Percentiles rank a stretch among this genome's conserved stretches.
Evolutionary conservation across 257 asterid genomes (phyloP).

Genomic region (Solanum habrochaites): DNA sequence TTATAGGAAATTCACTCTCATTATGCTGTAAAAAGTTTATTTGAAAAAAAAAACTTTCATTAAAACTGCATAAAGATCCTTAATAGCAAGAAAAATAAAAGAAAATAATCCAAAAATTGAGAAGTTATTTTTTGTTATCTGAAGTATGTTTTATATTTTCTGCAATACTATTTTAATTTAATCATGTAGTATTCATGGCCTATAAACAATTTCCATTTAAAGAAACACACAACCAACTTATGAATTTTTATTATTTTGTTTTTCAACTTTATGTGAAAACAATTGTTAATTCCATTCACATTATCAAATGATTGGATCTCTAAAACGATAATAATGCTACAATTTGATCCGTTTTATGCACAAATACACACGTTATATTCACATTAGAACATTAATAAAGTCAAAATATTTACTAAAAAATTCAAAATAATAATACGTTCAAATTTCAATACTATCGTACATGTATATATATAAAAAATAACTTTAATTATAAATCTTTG

Average conservation of each 20-base stretch:
- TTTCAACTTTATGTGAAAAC: not conserved
- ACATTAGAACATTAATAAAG: not conserved
- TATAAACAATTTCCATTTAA: not conserved
- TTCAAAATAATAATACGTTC: no score
- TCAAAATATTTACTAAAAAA: no score
- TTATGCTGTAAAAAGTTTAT: not conserved
- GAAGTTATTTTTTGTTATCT: not conserved
- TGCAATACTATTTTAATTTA: not conserved
- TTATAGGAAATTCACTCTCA: not conserved
- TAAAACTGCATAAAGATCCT: not conserved
- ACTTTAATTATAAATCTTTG: not conserved
- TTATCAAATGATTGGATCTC: not conserved
- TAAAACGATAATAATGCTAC: not conserved
- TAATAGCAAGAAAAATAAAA: not conserved
- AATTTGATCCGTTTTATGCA: not conserved
- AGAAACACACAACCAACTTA: not conserved
- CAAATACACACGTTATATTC: not conserved
- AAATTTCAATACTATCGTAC: not conserved
- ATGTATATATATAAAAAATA: no score
- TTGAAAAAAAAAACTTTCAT: not conserved
- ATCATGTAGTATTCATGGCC: not conserved
- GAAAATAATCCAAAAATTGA: not conserved
- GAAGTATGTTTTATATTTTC: not conserved
- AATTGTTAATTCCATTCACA: not conserved
- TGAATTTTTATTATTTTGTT: not conserved